Conservation (phyloP, 163 green algal species). For the Scenedesmus sp. region DNA sequence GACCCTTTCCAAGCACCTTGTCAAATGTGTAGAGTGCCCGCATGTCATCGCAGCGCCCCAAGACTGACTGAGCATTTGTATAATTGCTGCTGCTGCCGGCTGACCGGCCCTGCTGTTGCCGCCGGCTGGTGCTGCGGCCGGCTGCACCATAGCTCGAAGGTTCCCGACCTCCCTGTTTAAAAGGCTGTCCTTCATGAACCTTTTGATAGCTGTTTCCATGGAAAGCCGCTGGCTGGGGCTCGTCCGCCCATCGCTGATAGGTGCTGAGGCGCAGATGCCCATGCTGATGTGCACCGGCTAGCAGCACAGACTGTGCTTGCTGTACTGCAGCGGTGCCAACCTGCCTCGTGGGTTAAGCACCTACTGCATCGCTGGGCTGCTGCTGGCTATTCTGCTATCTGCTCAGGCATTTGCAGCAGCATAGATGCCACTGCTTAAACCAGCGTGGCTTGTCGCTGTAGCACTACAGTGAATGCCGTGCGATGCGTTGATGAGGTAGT, state of each 20-base stretch:
- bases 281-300: not conserved
- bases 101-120: slow-evolving; percentile 12
- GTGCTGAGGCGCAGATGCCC: slow-evolving; percentile 34
- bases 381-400: not conserved
- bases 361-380: not conserved
- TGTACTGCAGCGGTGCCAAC: not conserved
- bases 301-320: not conserved
- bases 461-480: not conserved
- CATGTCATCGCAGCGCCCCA: slow-evolving; percentile 52
- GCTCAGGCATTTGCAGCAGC: not conserved
- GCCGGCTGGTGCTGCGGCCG: not conserved
- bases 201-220: not conserved
- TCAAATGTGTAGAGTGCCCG: slow-evolving; percentile 52
- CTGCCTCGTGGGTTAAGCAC: no score
- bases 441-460: not conserved
- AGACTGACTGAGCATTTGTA: slow-evolving; percentile 13
- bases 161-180: not conserved
- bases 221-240: not conserved
- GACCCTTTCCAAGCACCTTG: slow-evolving; percentile 66
- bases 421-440: not conserved
- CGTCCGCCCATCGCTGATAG: not conserved
- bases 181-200: not conserved
- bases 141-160: not conserved
- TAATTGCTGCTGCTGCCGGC: not conserved
- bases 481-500: not conserved